Base-by-base conservation (phyloP, 1,284 basidiomycete species). In the Schizophyllum commune region DNA sequence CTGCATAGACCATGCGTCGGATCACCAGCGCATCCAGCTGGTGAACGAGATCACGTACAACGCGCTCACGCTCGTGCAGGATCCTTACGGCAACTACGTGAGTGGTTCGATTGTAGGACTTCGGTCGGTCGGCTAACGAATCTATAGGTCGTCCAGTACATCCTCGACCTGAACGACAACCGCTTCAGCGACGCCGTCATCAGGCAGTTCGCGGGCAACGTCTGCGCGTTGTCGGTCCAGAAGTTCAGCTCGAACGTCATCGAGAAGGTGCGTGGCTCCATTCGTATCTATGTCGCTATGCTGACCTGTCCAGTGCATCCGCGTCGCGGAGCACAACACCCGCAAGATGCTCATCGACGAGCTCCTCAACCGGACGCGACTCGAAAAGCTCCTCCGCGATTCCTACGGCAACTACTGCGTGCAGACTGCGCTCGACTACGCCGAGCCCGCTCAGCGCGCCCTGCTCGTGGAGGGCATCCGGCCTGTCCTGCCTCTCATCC, bases 11-110 rank as follows among this genome's bases (percentile, higher is more conserved):
- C 97, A 99, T 71, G 97, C 97, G 1, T 96, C 94, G 1, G 94
- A 97, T 66, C 86, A 89, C 62, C 97, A 99, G 74, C 89, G 97
- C 52, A 82, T 97, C 62, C 97, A 99, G 77, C 85, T 99, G 60
- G 97, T 99, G 61, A 95, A 95, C 64, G 97, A 99, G 81, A 99
- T 99, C 75, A 99, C 96, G 32, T 98, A 92, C 80, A 96, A 99
- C 70, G 96, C 96, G 7, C 82, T 99, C 65, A 98, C 96, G 21
- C 83, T 99, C 62, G 97, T 99, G 22, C 97, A 99, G 77, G 97
- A 99, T 75, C 97, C 97, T 34, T 98, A 98, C 70, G 96, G 94
- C 68, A 95, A 96, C 79, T 96, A 96, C 69, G 93, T 94, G 68
- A 73, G 88, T 77, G 5, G 53, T 15, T n/a, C 58, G 32, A 32